Conservation (phyloP, 2,329 filamentous ascomycete genomes). For the Colletotrichum lupini region DNA sequence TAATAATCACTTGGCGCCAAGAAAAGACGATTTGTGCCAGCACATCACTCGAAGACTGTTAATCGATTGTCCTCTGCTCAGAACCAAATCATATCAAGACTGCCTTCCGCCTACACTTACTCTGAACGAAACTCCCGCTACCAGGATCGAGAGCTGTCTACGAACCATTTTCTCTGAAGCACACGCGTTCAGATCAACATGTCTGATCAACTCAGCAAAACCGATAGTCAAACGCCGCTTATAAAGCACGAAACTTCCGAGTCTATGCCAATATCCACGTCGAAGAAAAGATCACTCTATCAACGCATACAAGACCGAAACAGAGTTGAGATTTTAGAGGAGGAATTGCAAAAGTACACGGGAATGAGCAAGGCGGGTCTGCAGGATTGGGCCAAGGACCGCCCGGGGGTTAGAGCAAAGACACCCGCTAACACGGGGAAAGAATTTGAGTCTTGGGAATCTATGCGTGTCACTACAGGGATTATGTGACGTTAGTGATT, state of each 20-base stretch:
- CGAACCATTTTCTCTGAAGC: not conserved
- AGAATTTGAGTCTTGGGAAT: not conserved
- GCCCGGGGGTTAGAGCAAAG: conserved; percentile 48
- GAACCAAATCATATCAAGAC: not conserved
- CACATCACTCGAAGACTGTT: not conserved
- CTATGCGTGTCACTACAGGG: not conserved
- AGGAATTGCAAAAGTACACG: conserved; percentile 53
- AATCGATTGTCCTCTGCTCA: not conserved
- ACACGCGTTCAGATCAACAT: not conserved
- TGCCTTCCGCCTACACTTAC: not conserved
- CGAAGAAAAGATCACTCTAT: conserved; percentile 44
- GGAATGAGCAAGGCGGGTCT: conserved; percentile 48
- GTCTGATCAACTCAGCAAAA: not conserved
- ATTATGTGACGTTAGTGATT: not conserved
- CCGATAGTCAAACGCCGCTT: not conserved
- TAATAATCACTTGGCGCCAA: not conserved
- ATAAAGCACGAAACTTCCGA: not conserved
- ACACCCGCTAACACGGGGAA: not conserved
- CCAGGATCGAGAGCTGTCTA: no score
- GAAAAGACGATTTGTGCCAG: not conserved
- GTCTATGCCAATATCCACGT: not conserved
- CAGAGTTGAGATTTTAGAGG: conserved; percentile 47
- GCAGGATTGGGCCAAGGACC: conserved; percentile 47
- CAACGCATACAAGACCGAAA: conserved; percentile 45
- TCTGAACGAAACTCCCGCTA: not conserved